phyloP scores from a whole-genome alignment of 108 stramenopile genomes.

The Aurantiochytrium sp. region DNA sequence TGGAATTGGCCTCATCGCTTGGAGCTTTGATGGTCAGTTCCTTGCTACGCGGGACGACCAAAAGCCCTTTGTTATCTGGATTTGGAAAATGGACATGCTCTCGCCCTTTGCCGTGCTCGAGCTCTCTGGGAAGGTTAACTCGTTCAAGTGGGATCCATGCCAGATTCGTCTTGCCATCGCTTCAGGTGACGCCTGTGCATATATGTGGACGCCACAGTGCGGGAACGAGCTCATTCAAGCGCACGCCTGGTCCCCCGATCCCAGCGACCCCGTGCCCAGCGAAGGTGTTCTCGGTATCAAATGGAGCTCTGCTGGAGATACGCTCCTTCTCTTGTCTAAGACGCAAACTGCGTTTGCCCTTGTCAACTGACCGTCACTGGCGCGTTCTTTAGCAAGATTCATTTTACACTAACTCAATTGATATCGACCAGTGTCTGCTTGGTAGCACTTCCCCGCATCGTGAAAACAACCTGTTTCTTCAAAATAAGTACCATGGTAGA shows the following conservation, averaged over 20 bases:
- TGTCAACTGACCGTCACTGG: not conserved
- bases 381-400: too few relatives aligned
- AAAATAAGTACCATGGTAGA: too few relatives aligned
- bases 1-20: conserved; percentile 10
- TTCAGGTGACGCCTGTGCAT: not conserved
- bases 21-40: not conserved
- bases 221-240: not conserved
- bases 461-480: too few relatives aligned
- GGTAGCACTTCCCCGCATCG: too few relatives aligned
- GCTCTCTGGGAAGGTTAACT: not conserved
- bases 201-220: not conserved
- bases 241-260: not conserved
- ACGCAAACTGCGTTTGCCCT: not conserved
- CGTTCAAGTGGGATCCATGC: conserved; percentile 4
- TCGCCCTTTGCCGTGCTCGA: not conserved
- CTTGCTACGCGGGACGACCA: not conserved
- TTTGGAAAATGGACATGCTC: not conserved
- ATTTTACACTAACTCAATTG: too few relatives aligned
- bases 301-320: not conserved
- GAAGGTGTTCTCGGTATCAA: not conserved
- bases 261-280: not conserved
- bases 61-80: not conserved
- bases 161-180: not conserved
- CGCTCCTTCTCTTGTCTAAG: not conserved
- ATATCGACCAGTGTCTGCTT: too few relatives aligned